phyloP scores from a whole-genome alignment of 140 eudicot species.

The Erigeron philadelphicus region DNA sequence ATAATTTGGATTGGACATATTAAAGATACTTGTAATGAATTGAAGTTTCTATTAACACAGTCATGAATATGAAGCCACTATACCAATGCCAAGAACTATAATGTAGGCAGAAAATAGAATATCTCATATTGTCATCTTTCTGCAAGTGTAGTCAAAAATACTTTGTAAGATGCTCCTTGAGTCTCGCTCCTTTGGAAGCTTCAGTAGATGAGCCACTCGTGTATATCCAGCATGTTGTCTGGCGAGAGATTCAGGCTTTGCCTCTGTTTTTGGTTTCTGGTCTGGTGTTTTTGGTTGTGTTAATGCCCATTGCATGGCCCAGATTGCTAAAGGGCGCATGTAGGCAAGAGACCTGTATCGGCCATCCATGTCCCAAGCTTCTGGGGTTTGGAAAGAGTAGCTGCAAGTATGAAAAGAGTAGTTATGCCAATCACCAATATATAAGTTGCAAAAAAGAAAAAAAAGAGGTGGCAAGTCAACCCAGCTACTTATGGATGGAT shows the following conservation, averaged over 20 bases:
- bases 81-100: neutral
- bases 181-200: slow-evolving; percentile 56
- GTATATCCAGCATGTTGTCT: slow-evolving; percentile 63
- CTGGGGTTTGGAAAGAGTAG: slow-evolving; percentile 86
- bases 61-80: slow-evolving; percentile 18
- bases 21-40: neutral
- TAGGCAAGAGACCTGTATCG: slow-evolving; percentile 66
- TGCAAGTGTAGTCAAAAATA: slow-evolving; percentile 69
- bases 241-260: slow-evolving; percentile 45
- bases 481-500: too few relatives aligned
- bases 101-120: neutral
- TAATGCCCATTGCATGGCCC: slow-evolving; percentile 99
- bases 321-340: slow-evolving; percentile 89
- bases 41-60: slow-evolving; percentile 22
- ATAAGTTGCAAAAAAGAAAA: neutral
- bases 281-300: slow-evolving; percentile 46
- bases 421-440: neutral
- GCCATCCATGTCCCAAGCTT: slow-evolving; percentile 76
- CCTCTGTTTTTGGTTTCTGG: slow-evolving; percentile 43
- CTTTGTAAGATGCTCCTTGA: slow-evolving; percentile 52
- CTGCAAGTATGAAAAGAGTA: slow-evolving; percentile 33
- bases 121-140: slow-evolving; percentile 40
- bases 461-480: neutral
- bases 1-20: neutral
- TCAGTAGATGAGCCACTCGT: slow-evolving; percentile 64